Conservation (phyloP, 169 alveolate species). For the Plasmodium billcollinsi region DNA sequence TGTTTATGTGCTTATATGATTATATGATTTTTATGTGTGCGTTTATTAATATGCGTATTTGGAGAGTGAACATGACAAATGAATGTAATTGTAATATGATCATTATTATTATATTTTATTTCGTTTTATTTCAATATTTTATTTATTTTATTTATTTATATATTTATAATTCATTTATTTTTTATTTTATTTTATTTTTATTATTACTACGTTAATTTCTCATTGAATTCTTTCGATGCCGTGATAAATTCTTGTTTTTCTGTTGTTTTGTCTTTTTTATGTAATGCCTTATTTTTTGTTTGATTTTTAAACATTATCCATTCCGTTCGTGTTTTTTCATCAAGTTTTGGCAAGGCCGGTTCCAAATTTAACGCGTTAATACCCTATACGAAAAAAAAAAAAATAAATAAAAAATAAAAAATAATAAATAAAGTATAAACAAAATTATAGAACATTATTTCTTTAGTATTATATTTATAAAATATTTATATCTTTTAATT, state of each 20-base stretch:
- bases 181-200: neutral
- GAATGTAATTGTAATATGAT: no score
- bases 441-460: neutral
- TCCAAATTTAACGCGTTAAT: constrained; percentile 81
- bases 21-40: no score
- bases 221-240: constrained; percentile 70
- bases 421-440: neutral
- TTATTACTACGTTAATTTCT: constrained; percentile 61
- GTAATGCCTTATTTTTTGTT: constrained; percentile 30
- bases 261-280: constrained; percentile 57
- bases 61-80: no score
- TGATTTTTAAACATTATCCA: constrained; percentile 73
- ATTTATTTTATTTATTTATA: neutral
- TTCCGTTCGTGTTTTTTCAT: constrained; percentile 66
- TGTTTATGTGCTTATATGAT: no score
- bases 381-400: constrained; percentile 51
- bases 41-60: no score
- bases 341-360: constrained; percentile 77
- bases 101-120: no score
- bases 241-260: constrained; percentile 69
- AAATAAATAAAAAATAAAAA: neutral
- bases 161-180: neutral
- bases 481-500: neutral
- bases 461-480: neutral
- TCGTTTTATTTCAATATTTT: neutral